phyloP scores from a whole-genome alignment of 2,329 filamentous ascomycete species.

The Colletotrichum shisoi region DNA sequence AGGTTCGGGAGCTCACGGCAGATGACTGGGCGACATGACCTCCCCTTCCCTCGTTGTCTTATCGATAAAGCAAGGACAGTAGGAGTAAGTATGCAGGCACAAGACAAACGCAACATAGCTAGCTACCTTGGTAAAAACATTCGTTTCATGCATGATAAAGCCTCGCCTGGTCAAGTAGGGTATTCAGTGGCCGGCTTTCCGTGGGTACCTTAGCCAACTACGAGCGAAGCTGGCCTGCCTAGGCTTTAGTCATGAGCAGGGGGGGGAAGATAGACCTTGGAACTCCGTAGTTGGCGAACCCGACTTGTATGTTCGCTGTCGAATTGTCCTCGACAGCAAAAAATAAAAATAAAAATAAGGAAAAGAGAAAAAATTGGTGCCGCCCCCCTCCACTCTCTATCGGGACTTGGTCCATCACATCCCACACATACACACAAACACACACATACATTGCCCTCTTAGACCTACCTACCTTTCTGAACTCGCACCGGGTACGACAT shows the following conservation, averaged over 20 bases:
- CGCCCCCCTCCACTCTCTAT: neutral
- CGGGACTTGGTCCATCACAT: neutral
- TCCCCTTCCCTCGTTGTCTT: neutral
- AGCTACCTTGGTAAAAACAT: too few relatives aligned
- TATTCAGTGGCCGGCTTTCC: neutral
- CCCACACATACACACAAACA: neutral
- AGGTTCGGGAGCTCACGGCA: neutral
- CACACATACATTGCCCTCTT: neutral
- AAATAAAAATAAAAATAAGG: conserved; percentile 1
- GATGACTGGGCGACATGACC: neutral
- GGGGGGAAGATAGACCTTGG: neutral
- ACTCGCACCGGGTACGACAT: neutral
- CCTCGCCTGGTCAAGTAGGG: neutral
- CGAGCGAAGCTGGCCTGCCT: neutral
- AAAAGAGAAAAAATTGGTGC: neutral
- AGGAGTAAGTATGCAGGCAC: neutral
- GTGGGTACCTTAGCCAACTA: neutral
- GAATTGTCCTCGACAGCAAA: neutral
- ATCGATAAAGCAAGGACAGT: neutral
- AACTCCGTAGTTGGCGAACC: neutral
- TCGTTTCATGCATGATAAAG: neutral
- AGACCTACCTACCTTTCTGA: neutral
- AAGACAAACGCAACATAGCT: too few relatives aligned
- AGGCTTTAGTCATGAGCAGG: neutral
- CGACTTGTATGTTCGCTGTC: neutral